Base-by-base conservation (phyloP, 2,329 filamentous ascomycete genomes). In the Penicillium psychrosexuale region DNA sequence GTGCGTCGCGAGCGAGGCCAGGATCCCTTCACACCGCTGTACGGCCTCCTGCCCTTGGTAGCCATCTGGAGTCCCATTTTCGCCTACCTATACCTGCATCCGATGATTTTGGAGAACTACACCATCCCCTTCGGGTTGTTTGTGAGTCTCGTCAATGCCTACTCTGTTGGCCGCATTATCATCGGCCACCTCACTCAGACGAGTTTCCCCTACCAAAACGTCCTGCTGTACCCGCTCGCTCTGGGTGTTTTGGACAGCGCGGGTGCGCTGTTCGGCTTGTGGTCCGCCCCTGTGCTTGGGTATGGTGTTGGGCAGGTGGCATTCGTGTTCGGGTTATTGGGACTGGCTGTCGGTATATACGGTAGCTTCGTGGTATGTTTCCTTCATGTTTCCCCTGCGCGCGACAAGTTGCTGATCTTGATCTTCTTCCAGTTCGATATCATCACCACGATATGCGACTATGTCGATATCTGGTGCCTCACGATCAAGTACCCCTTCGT, bases 371-470 rank as follows among this genome's bases (percentile, higher is more conserved):
- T 97, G 53, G 89, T 81, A 69, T 67, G 78, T 69, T 33, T 42
- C 17, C 33, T 19, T 49, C 48, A 12, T n/a, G 2, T 45, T 39
- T 34, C 30, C n/a, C 4, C 5, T 47, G 24, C 17, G 31, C 22
- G 28, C 15, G 38, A 33, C 30, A 6, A 19, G 33, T 30, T 28
- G 42, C 50, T 57, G 17, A 51, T 28, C 6, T 37, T 51, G 8
- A 42, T 24, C 17, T 31, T 31, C 28, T 34, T 39, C 22, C 53
- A 81, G 79, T 75, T 96, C 31, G 94, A 97, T 71, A 92, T 97
- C 53, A 97, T 99, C 63, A 91, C 94, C 56, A 95, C 91, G 30
- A 97, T 99, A 65, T 99, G 94, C 76, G 94, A 99, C 72, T 96
- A 96, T 72, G 81, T 97, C 58, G 94, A 99, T 71, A 99, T 99